Evolutionary conservation across 768 basidiomycete species (phyloP), one percentile per base, ranked within the genome.

Genomic region (Lentinula lateritia): DNA sequence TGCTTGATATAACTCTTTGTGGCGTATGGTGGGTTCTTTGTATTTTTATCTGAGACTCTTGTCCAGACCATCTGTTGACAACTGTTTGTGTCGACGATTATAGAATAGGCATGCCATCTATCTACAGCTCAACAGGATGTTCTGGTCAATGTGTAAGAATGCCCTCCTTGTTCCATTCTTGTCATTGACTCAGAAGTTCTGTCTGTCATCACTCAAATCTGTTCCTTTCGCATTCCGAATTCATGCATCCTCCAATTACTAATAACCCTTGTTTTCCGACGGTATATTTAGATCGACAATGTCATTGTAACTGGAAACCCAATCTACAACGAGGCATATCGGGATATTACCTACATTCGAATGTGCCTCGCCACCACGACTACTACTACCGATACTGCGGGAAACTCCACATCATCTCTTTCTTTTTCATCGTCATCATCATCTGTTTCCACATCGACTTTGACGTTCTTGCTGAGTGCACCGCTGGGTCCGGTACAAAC

Each of bases 291-390:
- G 68, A 74, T 78, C 28, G 79, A 82, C 67, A 80, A 80, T 66
- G 85, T 88, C 23, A 76, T 81, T 5, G 82, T 83, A 12, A 71
- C 80, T 6, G 83, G 83, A 52, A 60, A 52, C 16, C 76, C 78
- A 58, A 78, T 78, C 57, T 86, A 78, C 70, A 82, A 82, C 71
- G 65, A 77, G 10, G 84, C 85, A 1, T 85, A 83, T 73, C 89
- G 87, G 66, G 85, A 88, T 70, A 76, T 89, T 67, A 76, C 78
- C 43, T 82, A 82, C 61, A 73, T 89, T 50, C 84, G 84, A 18
- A 79, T 80, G 35, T 84, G 79, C 62, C 77, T 76, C 18, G 79
- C 74, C 6, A 41, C 36, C 8, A 20, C 41, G 3, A 46, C 18
- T 9, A 46, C 45, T 9, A 46, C 45, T 3, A 46, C 45, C 2